phyloP scores from a whole-genome alignment of 371 early-diverging fungal species.

The Mucor irregularis region DNA sequence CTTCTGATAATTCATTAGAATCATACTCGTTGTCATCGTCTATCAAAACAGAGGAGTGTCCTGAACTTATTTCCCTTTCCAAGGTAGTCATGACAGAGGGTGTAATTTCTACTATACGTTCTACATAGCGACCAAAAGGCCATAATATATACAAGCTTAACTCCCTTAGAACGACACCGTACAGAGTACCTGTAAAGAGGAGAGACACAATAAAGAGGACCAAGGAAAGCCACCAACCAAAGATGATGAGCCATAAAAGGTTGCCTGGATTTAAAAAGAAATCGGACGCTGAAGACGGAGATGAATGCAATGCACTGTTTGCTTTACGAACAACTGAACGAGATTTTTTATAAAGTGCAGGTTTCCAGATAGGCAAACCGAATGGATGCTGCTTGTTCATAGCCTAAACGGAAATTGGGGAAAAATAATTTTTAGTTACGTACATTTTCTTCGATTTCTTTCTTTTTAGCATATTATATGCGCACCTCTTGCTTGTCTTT shows the following conservation, averaged over 20 bases:
- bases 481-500: slow-evolving; percentile 68
- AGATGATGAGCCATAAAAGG: slow-evolving; percentile 82
- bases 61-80: slow-evolving; percentile 8
- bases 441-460: slow-evolving; percentile 1
- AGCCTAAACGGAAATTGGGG: slow-evolving; percentile 44
- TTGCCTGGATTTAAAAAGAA: slow-evolving; percentile 83
- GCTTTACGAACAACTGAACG: slow-evolving; percentile 84
- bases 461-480: not conserved
- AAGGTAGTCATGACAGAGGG: slow-evolving; percentile 23
- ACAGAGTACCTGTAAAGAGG: slow-evolving; percentile 42
- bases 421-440: not conserved
- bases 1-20: slow-evolving; percentile 20
- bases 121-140: slow-evolving; percentile 95
- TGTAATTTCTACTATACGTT: slow-evolving; percentile 39
- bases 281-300: slow-evolving; percentile 65
- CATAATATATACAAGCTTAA: slow-evolving; percentile 82
- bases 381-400: slow-evolving; percentile 92
- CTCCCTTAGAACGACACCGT: slow-evolving; percentile 65
- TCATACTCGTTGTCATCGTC: slow-evolving; percentile 23
- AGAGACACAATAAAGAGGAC: slow-evolving; percentile 64
- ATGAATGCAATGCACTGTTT: slow-evolving; percentile 82
- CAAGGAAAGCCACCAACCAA: slow-evolving; percentile 90
- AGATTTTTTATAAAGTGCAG: slow-evolving; percentile 94
- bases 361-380: slow-evolving; percentile 96
- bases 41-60: slow-evolving; percentile 8